Evolutionary conservation across 257 asterid species (phyloP).

Genomic region (Asclepias syriaca): DNA sequence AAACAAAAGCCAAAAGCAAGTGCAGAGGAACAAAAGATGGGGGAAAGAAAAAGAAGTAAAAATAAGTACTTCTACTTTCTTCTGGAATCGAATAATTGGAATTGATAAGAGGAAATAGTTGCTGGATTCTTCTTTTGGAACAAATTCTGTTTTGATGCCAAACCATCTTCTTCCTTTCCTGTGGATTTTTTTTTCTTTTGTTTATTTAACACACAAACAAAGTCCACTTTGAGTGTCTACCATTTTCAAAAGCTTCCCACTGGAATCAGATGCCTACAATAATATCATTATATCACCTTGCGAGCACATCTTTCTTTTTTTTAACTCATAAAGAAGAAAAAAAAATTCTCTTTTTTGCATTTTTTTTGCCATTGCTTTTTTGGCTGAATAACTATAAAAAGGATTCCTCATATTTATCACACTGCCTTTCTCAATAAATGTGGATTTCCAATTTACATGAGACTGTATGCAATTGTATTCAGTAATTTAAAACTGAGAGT

Average conservation of each 20-base stretch:
- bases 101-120: background rate
- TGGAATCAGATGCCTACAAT: constrained; percentile 7
- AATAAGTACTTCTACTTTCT: background rate
- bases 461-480: too few relatives aligned
- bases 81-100: constrained; percentile 8
- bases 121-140: constrained; percentile 14
- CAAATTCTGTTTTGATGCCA: constrained; percentile 9
- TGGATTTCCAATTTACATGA: too few relatives aligned
- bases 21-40: background rate
- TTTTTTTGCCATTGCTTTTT: background rate
- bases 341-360: too few relatives aligned
- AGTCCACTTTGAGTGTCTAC: background rate
- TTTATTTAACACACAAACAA: background rate
- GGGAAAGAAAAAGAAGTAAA: background rate
- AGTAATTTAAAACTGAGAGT: too few relatives aligned
- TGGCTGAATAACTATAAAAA: background rate
- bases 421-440: background rate
- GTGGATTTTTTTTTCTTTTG: background rate
- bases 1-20: background rate
- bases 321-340: too few relatives aligned
- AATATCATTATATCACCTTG: background rate
- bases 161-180: constrained; percentile 4
- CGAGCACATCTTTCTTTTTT: background rate
- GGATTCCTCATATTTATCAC: background rate
- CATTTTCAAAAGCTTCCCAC: background rate